Base-by-base conservation (phyloP, 1,284 basidiomycete species). In the Gastroboletus turbinatus region DNA sequence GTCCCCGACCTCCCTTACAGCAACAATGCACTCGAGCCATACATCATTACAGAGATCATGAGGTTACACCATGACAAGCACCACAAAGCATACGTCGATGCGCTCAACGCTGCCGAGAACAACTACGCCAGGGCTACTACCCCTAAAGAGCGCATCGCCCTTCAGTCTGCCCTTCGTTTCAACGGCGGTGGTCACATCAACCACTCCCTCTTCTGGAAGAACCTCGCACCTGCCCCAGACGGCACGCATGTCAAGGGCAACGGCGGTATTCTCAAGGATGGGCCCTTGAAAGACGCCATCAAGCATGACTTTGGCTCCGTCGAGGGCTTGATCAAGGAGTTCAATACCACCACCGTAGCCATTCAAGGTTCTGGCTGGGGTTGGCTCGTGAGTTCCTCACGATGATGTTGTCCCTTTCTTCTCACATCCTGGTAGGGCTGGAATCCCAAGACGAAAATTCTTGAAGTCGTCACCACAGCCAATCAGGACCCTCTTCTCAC, bases 331-430 rank as follows among this genome's bases (percentile, higher is more conserved):
- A 83, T 85, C 75, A 82, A 82, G 66, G 77, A 83, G 62, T 86
- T 92, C 76, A 92, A 90, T 71, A 69, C 88, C 21, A 80, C 82
- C 49, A 91, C 94, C 38, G 83, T 85, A 55, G 87, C 78, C 50
- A 90, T 96, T 65, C 94, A 95, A 75, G 94, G 94, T 53, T 94
- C 91, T 57, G 94, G 94, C 60, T 96, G 94, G 94, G 92, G 89
- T 55, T 96, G 94, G 94, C 83, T 96, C 68, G 91, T 90, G 64
- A 62, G 85, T 81, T 54, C 19, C 54, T 13, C 33, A 13, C 30
- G 14, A 5, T 40, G 43, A 16, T 32, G 16, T 14, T 42, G 53
- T 42, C 21, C 44, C 23, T 17, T 46, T 33, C 27, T 33, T 48
- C 29, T 53, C 29, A 62, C n/a, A 17, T 25, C 11, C 5, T 38